Conservation (phyloP, 1,139 yeast species). For the Debaryomyces udenii region DNA sequence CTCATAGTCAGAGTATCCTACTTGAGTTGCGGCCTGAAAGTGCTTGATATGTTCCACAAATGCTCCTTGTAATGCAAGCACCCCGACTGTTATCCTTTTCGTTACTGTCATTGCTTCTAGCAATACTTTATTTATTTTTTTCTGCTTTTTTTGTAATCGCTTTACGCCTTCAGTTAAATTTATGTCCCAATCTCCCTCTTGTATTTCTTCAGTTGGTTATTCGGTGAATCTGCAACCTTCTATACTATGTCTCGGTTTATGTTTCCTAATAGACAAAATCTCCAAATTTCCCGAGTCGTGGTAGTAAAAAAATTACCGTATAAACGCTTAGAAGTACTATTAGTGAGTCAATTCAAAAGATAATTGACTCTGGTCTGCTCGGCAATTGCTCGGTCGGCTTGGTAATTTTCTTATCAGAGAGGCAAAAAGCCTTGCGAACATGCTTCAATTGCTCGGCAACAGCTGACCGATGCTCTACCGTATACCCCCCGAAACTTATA, state of each 20-base stretch:
- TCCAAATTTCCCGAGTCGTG: no score
- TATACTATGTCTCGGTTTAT: not conserved
- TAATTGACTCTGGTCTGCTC: conserved; percentile 4
- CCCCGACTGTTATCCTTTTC: conserved; percentile 52
- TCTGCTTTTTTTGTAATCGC: not conserved
- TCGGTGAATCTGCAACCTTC: no score
- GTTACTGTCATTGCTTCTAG: conserved; percentile 17
- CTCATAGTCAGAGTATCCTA: conserved; percentile 20
- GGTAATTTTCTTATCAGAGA: not conserved
- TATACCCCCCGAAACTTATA: not conserved
- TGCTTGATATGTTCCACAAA: conserved; percentile 70
- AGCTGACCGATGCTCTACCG: conserved; percentile 1
- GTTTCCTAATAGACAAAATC: not conserved
- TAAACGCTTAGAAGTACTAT: conserved; percentile 5
- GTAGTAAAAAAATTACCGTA: no score
- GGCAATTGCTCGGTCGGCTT: not conserved
- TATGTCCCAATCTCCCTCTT: no score
- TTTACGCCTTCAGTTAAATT: no score
- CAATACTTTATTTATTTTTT: not conserved
- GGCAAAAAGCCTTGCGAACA: not conserved
- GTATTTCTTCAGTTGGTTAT: no score
- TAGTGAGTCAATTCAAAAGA: conserved; percentile 1
- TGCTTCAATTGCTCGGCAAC: not conserved
- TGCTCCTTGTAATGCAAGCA: conserved; percentile 81
- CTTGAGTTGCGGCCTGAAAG: conserved; percentile 41